A percentile compares a stretch with the other conserved stretches of the same genome.
phyloP scores from a whole-genome alignment of 805 yeast genomes.

The Kuraishia ogatae region DNA sequence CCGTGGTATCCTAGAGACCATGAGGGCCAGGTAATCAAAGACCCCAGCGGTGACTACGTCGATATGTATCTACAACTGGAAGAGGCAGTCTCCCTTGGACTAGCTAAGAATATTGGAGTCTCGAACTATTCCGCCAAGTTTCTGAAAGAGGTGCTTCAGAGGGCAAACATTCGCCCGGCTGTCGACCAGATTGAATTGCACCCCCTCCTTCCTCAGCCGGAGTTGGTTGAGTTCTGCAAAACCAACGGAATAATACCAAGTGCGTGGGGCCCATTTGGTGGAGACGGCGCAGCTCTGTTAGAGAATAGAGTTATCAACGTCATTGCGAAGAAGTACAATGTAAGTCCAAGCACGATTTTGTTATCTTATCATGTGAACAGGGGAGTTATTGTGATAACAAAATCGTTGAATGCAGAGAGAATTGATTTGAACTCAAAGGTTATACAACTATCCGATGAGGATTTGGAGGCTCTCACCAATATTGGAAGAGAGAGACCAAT shows the following conservation, averaged over 20 bases:
- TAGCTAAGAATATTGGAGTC: slow-evolving; percentile 45
- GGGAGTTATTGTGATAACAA: slow-evolving; percentile 57
- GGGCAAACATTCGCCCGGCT: slow-evolving; percentile 41
- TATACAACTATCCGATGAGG: slow-evolving; percentile 29
- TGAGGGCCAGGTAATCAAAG: slow-evolving; percentile 43
- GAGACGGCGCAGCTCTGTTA: slow-evolving; percentile 56
- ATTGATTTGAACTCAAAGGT: slow-evolving; percentile 29
- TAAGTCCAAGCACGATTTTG: slow-evolving; percentile 45
- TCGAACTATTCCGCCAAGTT: slow-evolving; percentile 39
- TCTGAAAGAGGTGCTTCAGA: slow-evolving; percentile 30
- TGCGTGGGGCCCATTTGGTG: slow-evolving; percentile 60
- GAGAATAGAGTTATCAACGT: slow-evolving; percentile 38
- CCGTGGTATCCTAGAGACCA: slow-evolving; percentile 28
- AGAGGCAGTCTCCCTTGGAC: neutral
- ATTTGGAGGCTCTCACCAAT: slow-evolving; percentile 21
- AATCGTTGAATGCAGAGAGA: slow-evolving; percentile 66
- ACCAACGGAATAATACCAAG: slow-evolving; percentile 30
- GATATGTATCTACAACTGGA: slow-evolving; percentile 48
- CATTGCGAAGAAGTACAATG: slow-evolving; percentile 49
- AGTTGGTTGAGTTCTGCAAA: slow-evolving; percentile 28
- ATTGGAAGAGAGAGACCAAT: slow-evolving; percentile 21
- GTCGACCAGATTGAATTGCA: slow-evolving; percentile 48
- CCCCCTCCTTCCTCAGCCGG: slow-evolving; percentile 30
- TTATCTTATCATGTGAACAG: slow-evolving; percentile 55
- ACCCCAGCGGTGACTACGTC: slow-evolving; percentile 79